Evolutionary conservation across 2,329 filamentous ascomycete species (phyloP).

Genomic region (Fusarium pseudonygamai): DNA sequence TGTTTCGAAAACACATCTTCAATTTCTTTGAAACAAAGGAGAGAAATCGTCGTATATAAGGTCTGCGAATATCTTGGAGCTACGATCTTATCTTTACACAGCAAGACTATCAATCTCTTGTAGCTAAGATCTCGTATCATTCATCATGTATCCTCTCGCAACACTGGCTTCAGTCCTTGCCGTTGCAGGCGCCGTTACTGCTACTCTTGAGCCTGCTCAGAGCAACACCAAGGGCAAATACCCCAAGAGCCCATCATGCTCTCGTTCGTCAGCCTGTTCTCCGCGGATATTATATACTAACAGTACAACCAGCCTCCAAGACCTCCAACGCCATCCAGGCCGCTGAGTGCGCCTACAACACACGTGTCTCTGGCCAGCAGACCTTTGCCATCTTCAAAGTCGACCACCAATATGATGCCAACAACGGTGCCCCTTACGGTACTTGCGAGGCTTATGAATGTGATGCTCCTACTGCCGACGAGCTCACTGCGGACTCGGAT

Average conservation of each 20-base stretch:
- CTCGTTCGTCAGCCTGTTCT: conserved; percentile 1
- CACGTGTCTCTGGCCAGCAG: conserved; percentile 38
- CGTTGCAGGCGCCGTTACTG: conserved; percentile 29
- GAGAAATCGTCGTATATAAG: conserved; percentile 13
- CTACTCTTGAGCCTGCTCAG: conserved; percentile 37
- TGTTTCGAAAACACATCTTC: conserved; percentile 20
- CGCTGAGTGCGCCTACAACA: conserved; percentile 41
- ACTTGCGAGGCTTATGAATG: conserved; percentile 37
- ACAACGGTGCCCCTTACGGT: conserved; percentile 40
- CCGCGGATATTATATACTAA: background rate
- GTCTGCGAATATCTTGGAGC: background rate
- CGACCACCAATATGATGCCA: conserved; percentile 39
- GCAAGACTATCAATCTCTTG: background rate
- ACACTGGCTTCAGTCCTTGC: conserved; percentile 36
- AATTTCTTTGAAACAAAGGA: conserved; percentile 27
- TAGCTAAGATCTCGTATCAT: background rate
- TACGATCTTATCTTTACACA: background rate
- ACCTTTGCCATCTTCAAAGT: conserved; percentile 40
- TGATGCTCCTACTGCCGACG: conserved; percentile 20
- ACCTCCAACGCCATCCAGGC: conserved; percentile 39
- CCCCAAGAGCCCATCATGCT: conserved; percentile 31
- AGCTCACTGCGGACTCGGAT: conserved; percentile 26
- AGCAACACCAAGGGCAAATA: conserved; percentile 41
- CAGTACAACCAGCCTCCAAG: conserved; percentile 24
- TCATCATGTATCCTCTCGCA: conserved; percentile 35